Conservation (phyloP, 805 yeast species). For the Ascoidea tarda region DNA sequence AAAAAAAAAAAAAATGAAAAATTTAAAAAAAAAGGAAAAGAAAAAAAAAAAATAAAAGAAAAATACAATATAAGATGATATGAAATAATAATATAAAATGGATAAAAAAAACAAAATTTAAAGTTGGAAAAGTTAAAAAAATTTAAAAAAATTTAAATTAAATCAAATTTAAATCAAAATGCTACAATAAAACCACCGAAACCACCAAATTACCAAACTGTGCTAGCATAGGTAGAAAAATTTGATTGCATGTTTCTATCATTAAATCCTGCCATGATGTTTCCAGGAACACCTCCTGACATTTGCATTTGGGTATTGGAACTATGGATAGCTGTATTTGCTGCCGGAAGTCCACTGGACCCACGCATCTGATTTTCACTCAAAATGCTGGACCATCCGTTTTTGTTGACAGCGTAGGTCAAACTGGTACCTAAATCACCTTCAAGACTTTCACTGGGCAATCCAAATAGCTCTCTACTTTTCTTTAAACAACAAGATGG, state of each 20-base stretch:
- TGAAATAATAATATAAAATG: too few species aligned
- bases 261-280: neutral
- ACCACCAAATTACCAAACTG: neutral
- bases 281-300: neutral
- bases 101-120: too few species aligned
- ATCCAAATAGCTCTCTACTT: slow-evolving; percentile 1
- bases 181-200: too few species aligned
- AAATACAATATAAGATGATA: too few species aligned
- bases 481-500: slow-evolving; percentile 3
- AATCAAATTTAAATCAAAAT: too few species aligned
- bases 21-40: too few species aligned
- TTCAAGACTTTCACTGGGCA: slow-evolving; percentile 3
- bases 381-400: slow-evolving; percentile 1
- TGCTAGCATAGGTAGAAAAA: neutral
- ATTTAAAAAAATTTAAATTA: too few species aligned
- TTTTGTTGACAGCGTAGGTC: slow-evolving; percentile 1
- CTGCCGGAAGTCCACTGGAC: too few species aligned
- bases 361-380: neutral
- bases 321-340: neutral
- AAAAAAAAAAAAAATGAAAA: too few species aligned
- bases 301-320: neutral
- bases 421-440: slow-evolving; percentile 4
- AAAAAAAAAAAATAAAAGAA: too few species aligned
- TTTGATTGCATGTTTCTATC: neutral
- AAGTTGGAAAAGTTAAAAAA: too few species aligned